These are phyloP conservation scores for Blastobotrys muscicola DNA, from an alignment of 805 yeast species.

Conservation along the genomic window DNA sequence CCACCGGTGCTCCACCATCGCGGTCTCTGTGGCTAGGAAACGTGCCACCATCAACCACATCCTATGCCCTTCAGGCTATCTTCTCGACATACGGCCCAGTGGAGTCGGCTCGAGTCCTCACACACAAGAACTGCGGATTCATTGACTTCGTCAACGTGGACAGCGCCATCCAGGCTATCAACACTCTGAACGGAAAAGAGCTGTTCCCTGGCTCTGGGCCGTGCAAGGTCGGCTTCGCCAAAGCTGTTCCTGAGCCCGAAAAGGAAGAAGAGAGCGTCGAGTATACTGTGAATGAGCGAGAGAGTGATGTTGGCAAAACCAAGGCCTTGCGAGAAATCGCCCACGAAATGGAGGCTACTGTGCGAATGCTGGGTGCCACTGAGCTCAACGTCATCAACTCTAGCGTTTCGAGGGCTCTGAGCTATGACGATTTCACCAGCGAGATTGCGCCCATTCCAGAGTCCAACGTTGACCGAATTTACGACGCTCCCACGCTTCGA, in stretches of 20 bases:
- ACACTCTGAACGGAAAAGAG: slow-evolving; percentile 72
- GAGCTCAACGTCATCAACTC: slow-evolving; percentile 5
- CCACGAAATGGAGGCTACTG: slow-evolving; percentile 23
- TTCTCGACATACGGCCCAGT: slow-evolving; percentile 55
- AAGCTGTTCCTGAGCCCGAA: slow-evolving; percentile 30
- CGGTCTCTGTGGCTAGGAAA: slow-evolving; percentile 71
- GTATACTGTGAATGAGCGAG: slow-evolving; percentile 6
- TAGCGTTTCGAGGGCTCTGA: slow-evolving; percentile 23
- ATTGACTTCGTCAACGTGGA: slow-evolving; percentile 68
- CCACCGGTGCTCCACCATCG: slow-evolving; percentile 38
- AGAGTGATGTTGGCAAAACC: background rate
- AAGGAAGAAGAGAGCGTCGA: slow-evolving; percentile 6
- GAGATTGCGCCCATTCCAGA: slow-evolving; percentile 59
- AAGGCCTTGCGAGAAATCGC: slow-evolving; percentile 20
- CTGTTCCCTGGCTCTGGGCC: slow-evolving; percentile 67
- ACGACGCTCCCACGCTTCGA: slow-evolving; percentile 80
- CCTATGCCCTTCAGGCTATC: slow-evolving; percentile 50
- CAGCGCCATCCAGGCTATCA: slow-evolving; percentile 69
- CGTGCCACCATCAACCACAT: slow-evolving; percentile 51
- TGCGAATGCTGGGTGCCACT: slow-evolving; percentile 28
- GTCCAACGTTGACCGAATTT: slow-evolving; percentile 55
- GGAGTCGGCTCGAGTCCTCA: slow-evolving; percentile 50
- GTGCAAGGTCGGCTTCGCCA: slow-evolving; percentile 78
- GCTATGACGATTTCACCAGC: slow-evolving; percentile 15
- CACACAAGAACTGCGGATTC: slow-evolving; percentile 38